Percentiles rank a stretch among this genome's conserved stretches.
Evolutionary conservation across 805 yeast genomes (phyloP).

Genomic region (Candida vaughaniae): DNA sequence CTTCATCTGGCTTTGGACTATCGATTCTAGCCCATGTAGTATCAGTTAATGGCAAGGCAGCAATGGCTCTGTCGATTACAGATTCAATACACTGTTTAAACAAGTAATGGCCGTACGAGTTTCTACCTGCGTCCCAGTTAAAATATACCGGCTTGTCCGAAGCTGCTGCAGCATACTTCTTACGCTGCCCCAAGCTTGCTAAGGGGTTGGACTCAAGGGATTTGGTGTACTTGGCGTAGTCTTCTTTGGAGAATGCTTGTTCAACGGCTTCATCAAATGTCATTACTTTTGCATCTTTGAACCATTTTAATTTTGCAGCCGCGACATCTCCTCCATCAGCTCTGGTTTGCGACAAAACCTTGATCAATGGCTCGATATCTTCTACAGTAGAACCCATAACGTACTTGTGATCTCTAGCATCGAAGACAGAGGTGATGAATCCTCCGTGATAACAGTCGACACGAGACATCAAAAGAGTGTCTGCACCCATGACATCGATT

Average conservation of each 20-base stretch:
- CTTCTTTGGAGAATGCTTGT: slow-evolving; percentile 3
- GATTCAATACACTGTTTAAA: slow-evolving; percentile 13
- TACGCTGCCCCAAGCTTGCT: slow-evolving; percentile 9
- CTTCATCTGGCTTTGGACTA: slow-evolving; percentile 9
- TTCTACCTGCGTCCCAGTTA: slow-evolving; percentile 14
- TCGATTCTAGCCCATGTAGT: slow-evolving; percentile 14
- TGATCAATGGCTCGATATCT: slow-evolving; percentile 12
- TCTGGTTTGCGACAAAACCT: slow-evolving; percentile 8
- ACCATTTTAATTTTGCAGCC: slow-evolving; percentile 11
- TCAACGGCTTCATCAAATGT: slow-evolving; percentile 13
- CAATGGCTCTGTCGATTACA: slow-evolving; percentile 14
- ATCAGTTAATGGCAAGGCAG: slow-evolving; percentile 13
- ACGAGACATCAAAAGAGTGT: slow-evolving; percentile 14
- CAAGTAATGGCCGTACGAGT: slow-evolving; percentile 13
- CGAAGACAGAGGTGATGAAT: slow-evolving; percentile 13
- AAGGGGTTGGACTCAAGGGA: slow-evolving; percentile 5
- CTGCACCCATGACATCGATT: slow-evolving; percentile 15
- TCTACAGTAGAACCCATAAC: slow-evolving; percentile 13
- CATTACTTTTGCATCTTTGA: slow-evolving; percentile 10
- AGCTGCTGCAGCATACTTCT: slow-evolving; percentile 8
- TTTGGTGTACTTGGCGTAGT: slow-evolving; percentile 6
- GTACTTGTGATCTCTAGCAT: slow-evolving; percentile 13
- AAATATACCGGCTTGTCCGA: slow-evolving; percentile 8
- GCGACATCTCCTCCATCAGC: slow-evolving; percentile 3
- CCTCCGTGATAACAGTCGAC: slow-evolving; percentile 13